Percentiles rank a stretch among this genome's conserved stretches.
Conservation (phyloP, 345 rosid genomes). For the Melaleuca quinquenervia region DNA sequence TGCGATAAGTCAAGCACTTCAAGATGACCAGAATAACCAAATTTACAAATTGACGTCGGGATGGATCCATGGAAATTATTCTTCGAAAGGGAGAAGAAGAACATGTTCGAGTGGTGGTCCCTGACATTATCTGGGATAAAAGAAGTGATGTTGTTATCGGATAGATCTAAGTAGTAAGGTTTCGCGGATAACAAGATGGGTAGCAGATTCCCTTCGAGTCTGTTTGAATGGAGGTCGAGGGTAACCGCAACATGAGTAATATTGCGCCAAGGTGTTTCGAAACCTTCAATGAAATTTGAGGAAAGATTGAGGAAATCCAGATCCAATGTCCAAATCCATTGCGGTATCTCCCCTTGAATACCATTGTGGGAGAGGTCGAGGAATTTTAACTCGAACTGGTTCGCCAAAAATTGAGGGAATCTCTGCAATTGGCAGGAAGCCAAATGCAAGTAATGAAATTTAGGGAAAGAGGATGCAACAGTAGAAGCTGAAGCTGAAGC, state of each 20-base stretch:
- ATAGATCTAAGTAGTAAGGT: not conserved
- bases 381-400: not conserved
- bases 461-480: not conserved
- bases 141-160: not conserved
- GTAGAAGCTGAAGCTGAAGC: not conserved
- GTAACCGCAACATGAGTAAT: not conserved
- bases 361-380: slow-evolving; percentile 42
- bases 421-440: slow-evolving; percentile 24
- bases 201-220: not conserved
- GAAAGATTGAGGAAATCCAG: slow-evolving; percentile 18
- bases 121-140: not conserved
- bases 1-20: not conserved
- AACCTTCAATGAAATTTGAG: slow-evolving; percentile 6
- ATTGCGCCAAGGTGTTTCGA: not conserved
- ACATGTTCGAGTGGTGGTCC: not conserved
- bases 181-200: not conserved
- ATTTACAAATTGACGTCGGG: not conserved
- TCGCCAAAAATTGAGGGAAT: slow-evolving; percentile 21
- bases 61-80: not conserved
- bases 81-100: not conserved
- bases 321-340: slow-evolving; percentile 31
- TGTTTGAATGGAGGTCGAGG: slow-evolving; percentile 1
- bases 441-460: not conserved
- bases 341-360: slow-evolving; percentile 22
- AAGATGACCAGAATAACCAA: not conserved